Percentiles rank a stretch among this genome's conserved stretches.
Conservation (phyloP, 2,329 filamentous ascomycete genomes). For the Penicillium crustosum region DNA sequence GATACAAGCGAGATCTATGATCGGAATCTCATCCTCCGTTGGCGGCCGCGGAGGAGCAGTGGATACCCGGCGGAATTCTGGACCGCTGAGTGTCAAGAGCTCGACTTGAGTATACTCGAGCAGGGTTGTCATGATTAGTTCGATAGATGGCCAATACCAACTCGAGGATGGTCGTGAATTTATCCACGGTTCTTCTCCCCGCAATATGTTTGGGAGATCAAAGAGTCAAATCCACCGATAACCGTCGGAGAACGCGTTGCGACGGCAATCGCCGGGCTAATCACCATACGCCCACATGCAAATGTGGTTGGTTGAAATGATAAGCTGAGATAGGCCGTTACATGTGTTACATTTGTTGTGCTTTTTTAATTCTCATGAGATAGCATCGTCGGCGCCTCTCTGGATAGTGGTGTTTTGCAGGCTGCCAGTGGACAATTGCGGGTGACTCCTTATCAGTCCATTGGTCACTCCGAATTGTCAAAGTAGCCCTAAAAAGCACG, state of each 20-base stretch:
- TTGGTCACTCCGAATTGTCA: background rate
- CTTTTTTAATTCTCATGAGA: background rate
- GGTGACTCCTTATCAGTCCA: background rate
- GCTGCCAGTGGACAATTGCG: background rate
- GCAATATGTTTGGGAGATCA: background rate
- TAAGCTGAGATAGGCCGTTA: background rate
- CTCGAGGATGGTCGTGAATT: background rate
- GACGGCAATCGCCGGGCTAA: background rate
- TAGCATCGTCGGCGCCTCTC: background rate
- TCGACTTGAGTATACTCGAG: conserved; percentile 43
- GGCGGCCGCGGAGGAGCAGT: conserved; percentile 44
- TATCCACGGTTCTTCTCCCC: background rate
- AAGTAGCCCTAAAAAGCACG: conserved; percentile 1
- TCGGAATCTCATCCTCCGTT: conserved; percentile 51
- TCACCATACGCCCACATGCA: background rate
- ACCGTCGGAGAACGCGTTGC: conserved; percentile 1
- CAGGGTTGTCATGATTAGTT: conserved; percentile 4
- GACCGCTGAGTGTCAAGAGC: conserved; percentile 47
- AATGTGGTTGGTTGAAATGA: background rate
- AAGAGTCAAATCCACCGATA: background rate
- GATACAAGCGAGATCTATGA: conserved; percentile 53
- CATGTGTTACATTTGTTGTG: background rate
- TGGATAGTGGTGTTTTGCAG: background rate
- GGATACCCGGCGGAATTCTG: conserved; percentile 47
- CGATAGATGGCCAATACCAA: background rate